These are phyloP conservation scores for Encephalitozoon intestinalis DNA, from an alignment of 371 early-diverging fungal species.

Conservation along the genomic window DNA sequence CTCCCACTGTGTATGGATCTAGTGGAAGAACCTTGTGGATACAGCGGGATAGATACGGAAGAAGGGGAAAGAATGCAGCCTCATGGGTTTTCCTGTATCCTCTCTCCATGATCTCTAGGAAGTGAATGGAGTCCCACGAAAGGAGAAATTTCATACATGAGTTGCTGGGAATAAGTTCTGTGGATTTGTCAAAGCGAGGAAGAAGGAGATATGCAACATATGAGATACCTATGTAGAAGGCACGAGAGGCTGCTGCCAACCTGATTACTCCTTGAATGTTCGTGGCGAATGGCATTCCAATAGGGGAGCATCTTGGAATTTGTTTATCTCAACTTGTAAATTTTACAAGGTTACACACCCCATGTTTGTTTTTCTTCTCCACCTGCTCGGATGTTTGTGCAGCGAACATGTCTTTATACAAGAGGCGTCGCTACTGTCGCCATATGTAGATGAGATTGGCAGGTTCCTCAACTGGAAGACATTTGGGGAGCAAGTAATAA, in stretches of 20 bases:
- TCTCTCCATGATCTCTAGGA: constrained; percentile 47
- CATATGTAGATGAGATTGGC: not conserved
- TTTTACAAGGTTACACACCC: not conserved
- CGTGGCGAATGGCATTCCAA: not conserved
- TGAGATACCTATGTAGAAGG: constrained; percentile 31
- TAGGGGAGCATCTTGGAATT: not conserved
- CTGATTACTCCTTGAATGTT: not conserved
- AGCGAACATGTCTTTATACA: not conserved
- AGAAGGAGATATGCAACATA: constrained; percentile 19
- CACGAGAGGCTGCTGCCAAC: not conserved
- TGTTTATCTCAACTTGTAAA: not conserved
- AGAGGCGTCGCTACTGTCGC: not conserved
- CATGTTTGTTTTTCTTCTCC: constrained; percentile 1
- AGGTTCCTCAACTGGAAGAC: not conserved
- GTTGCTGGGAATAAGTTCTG: not conserved
- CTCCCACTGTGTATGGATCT: not conserved
- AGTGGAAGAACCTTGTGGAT: not conserved
- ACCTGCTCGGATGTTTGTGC: not conserved
- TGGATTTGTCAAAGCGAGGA: constrained; percentile 49
- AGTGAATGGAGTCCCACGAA: constrained; percentile 60
- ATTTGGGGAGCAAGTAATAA: not conserved
- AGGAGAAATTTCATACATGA: constrained; percentile 40
- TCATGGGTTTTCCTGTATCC: constrained; percentile 55
- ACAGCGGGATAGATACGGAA: constrained; percentile 17
- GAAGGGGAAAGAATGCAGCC: constrained; percentile 60